Evolutionary conservation across 106 monocot genomes (phyloP).

Genomic region (Hemerocallis citrina): DNA sequence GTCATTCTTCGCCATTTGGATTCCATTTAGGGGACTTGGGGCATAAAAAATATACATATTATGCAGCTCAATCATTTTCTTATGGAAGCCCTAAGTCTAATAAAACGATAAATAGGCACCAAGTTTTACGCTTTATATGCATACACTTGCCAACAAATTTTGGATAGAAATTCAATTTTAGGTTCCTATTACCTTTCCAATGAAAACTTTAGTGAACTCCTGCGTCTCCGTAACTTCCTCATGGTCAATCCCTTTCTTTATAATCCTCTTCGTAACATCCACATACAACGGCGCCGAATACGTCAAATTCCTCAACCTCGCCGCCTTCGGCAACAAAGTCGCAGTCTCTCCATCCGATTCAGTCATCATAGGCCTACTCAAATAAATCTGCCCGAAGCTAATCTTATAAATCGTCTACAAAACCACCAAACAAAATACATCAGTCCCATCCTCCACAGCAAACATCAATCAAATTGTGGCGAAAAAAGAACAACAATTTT

Average conservation of each 20-base stretch:
- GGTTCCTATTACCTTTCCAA: constrained; percentile 70
- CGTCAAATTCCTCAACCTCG: constrained; percentile 81
- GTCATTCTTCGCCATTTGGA: too few species aligned
- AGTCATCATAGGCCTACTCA: constrained; percentile 97
- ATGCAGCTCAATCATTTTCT: too few species aligned
- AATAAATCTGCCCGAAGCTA: constrained; percentile 89
- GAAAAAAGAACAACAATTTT: too few species aligned
- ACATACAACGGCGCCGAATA: constrained; percentile 93
- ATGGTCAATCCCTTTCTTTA: constrained; percentile 93
- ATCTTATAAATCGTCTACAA: constrained; percentile 93
- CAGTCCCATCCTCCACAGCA: too few species aligned
- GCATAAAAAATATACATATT: too few species aligned
- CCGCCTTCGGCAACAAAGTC: constrained; percentile 90
- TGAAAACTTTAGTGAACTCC: constrained; percentile 93
- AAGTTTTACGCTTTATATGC: too few species aligned
- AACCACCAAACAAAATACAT: background rate
- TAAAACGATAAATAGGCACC: too few species aligned
- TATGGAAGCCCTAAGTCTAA: too few species aligned
- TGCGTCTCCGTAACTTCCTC: constrained; percentile 89
- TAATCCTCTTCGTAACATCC: constrained; percentile 76
- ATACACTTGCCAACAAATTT: too few species aligned
- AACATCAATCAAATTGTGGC: too few species aligned
- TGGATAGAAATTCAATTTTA: too few species aligned
- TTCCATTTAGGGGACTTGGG: too few species aligned
- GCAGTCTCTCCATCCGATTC: constrained; percentile 95